These are phyloP conservation scores for Podospora australis DNA, from an alignment of 495 filamentous ascomycete species.

Conservation along the genomic window DNA sequence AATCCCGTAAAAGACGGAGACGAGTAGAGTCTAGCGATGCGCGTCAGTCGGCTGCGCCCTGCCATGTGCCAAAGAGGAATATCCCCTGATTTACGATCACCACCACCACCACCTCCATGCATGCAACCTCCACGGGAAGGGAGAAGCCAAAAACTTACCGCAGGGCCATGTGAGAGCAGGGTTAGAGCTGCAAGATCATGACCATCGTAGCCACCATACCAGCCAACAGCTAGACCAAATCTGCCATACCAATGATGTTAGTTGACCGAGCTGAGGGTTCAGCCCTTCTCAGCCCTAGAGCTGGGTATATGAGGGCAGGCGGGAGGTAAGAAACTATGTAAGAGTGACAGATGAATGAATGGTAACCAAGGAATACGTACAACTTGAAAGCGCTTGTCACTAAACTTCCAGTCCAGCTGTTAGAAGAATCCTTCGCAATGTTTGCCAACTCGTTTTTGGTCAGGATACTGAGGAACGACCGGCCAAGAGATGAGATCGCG, in stretches of 20 bases:
- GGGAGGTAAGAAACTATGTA: neutral
- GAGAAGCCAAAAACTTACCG: slow-evolving; percentile 33
- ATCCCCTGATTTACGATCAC: slow-evolving; percentile 7
- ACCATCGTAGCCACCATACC: slow-evolving; percentile 64
- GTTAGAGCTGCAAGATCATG: slow-evolving; percentile 64
- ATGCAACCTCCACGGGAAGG: slow-evolving; percentile 6
- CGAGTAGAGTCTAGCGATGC: slow-evolving; percentile 52
- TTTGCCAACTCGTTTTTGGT: slow-evolving; percentile 50
- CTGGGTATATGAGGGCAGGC: neutral
- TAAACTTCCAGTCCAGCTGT: slow-evolving; percentile 55
- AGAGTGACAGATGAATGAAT: too few species aligned
- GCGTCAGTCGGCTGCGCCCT: slow-evolving; percentile 14
- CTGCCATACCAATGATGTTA: slow-evolving; percentile 29
- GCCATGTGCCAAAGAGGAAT: slow-evolving; percentile 5
- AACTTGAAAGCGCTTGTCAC: slow-evolving; percentile 59
- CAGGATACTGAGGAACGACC: slow-evolving; percentile 46
- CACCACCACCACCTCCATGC: too few species aligned
- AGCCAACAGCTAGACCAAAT: slow-evolving; percentile 61
- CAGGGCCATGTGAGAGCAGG: slow-evolving; percentile 64
- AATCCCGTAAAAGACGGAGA: slow-evolving; percentile 66
- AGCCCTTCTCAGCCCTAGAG: neutral
- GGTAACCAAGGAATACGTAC: slow-evolving; percentile 37
- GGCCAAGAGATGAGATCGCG: slow-evolving; percentile 48
- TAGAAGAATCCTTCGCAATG: slow-evolving; percentile 54
- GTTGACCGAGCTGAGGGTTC: slow-evolving; percentile 7